These are phyloP conservation scores for Paramyrothecium sp. DNA, from an alignment of 2,329 filamentous ascomycete species.

Conservation along the genomic window DNA sequence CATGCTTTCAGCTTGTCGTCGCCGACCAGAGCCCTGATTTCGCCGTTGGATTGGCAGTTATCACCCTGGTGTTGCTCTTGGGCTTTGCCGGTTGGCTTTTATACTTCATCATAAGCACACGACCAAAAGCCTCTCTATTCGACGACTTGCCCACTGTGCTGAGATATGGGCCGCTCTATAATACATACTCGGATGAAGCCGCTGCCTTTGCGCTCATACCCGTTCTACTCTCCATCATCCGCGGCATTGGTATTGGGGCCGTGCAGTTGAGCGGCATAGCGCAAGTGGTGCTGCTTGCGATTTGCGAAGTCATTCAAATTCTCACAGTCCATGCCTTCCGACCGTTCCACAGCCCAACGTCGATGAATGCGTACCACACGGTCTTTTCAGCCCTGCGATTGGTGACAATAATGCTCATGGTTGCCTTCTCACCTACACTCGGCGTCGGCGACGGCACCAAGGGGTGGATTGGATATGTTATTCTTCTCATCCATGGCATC, in stretches of 20 bases:
- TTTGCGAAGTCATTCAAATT: constrained; percentile 89
- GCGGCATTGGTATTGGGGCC: constrained; percentile 87
- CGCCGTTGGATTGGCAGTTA: constrained; percentile 70
- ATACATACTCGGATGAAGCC: constrained; percentile 93
- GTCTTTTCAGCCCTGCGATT: constrained; percentile 79
- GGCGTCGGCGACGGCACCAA: constrained; percentile 76
- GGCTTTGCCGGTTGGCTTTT: constrained; percentile 77
- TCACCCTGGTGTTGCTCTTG: constrained; percentile 72
- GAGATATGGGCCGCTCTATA: constrained; percentile 90
- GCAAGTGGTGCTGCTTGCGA: constrained; percentile 86
- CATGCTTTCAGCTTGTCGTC: constrained; percentile 87
- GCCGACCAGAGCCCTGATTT: constrained; percentile 65
- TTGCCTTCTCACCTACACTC: constrained; percentile 81
- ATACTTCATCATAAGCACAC: constrained; percentile 74
- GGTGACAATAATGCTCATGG: constrained; percentile 71
- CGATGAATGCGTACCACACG: constrained; percentile 95
- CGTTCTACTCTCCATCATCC: constrained; percentile 78
- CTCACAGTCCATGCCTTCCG: constrained; percentile 86
- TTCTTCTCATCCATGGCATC: constrained; percentile 79
- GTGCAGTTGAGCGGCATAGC: constrained; percentile 91
- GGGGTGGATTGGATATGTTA: constrained; percentile 94
- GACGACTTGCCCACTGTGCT: constrained; percentile 90
- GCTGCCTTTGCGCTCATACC: constrained; percentile 88
- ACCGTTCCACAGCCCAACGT: constrained; percentile 86
- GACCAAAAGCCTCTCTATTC: constrained; percentile 83